Percentiles rank a stretch among this genome's conserved stretches.
phyloP scores from a whole-genome alignment of 352 stramenopile species.

The Phytopythium sindhum region DNA sequence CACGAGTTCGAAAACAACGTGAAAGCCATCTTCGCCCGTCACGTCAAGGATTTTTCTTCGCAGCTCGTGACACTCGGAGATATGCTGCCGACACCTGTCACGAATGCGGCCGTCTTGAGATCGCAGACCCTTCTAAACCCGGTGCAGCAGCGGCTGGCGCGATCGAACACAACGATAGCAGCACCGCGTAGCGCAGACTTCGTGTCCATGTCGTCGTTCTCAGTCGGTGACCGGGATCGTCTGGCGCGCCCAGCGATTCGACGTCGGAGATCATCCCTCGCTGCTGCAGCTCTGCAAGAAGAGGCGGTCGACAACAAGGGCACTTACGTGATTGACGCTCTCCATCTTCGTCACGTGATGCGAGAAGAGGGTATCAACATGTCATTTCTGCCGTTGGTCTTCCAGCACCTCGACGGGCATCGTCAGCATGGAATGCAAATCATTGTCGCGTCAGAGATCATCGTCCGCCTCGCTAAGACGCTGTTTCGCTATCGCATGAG shows the following conservation, averaged over 20 bases:
- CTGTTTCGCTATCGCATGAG: slow-evolving; percentile 64
- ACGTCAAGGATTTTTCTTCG: slow-evolving; percentile 48
- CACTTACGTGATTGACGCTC: slow-evolving; percentile 68
- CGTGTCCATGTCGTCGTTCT: slow-evolving; percentile 13
- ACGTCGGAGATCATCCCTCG: slow-evolving; percentile 41
- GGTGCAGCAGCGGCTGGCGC: slow-evolving; percentile 13
- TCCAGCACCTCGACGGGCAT: slow-evolving; percentile 32
- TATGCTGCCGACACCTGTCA: background rate
- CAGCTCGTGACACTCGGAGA: slow-evolving; percentile 72
- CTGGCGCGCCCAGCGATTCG: slow-evolving; percentile 18
- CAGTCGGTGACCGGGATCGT: slow-evolving; percentile 8
- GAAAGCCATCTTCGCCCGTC: slow-evolving; percentile 49
- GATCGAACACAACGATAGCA: slow-evolving; percentile 27
- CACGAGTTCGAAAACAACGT: slow-evolving; percentile 46
- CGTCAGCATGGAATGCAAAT: slow-evolving; percentile 50
- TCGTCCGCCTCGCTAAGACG: slow-evolving; percentile 69
- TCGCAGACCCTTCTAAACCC: background rate
- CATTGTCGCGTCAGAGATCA: slow-evolving; percentile 65
- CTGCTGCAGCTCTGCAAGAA: slow-evolving; percentile 21
- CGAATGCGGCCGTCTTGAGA: background rate
- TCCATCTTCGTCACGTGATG: slow-evolving; percentile 62
- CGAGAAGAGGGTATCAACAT: slow-evolving; percentile 62
- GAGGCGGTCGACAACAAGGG: slow-evolving; percentile 17
- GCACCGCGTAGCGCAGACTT: slow-evolving; percentile 25
- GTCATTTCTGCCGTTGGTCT: slow-evolving; percentile 67